Percentiles rank a stretch among this genome's conserved stretches.
phyloP scores from a whole-genome alignment of 2,329 filamentous ascomycete species.

The Fusarium nisikadoi region DNA sequence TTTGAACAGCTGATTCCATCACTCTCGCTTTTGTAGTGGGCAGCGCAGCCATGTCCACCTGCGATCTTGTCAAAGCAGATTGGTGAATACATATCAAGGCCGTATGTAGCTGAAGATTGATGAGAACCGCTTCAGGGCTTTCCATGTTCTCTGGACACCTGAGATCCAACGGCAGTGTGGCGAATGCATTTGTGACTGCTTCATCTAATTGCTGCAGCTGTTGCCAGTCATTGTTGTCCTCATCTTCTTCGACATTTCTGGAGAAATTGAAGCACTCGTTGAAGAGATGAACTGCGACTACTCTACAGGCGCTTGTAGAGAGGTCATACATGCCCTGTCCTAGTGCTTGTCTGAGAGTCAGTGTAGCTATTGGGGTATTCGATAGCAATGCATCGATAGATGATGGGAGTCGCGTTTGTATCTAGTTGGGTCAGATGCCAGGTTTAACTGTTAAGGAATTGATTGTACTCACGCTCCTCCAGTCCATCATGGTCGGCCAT shows the following conservation, averaged over 20 bases:
- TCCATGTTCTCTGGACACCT: slow-evolving; percentile 32
- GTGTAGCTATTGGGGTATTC: slow-evolving; percentile 46
- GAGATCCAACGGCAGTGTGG: slow-evolving; percentile 12
- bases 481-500: slow-evolving; percentile 83
- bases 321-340: slow-evolving; percentile 36
- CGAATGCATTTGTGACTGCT: slow-evolving; percentile 23
- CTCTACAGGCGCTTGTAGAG: slow-evolving; percentile 32
- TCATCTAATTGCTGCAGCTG: slow-evolving; percentile 21
- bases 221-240: slow-evolving; percentile 14
- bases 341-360: slow-evolving; percentile 24
- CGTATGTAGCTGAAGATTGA: slow-evolving; percentile 30
- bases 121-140: slow-evolving; percentile 21
- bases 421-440: background rate
- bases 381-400: slow-evolving; percentile 16
- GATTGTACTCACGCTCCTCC: slow-evolving; percentile 12
- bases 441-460: fast-evolving
- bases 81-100: slow-evolving; percentile 30
- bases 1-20: slow-evolving; percentile 22
- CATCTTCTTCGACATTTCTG: slow-evolving; percentile 19
- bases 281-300: slow-evolving; percentile 33
- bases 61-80: slow-evolving; percentile 11
- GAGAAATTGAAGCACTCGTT: slow-evolving; percentile 39
- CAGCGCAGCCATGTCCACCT: slow-evolving; percentile 6
- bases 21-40: slow-evolving; percentile 19
- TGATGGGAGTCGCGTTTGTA: slow-evolving; percentile 16